Evolutionary conservation across 108 stramenopile genomes (phyloP).

Genomic region (Skeletonema potamos): DNA sequence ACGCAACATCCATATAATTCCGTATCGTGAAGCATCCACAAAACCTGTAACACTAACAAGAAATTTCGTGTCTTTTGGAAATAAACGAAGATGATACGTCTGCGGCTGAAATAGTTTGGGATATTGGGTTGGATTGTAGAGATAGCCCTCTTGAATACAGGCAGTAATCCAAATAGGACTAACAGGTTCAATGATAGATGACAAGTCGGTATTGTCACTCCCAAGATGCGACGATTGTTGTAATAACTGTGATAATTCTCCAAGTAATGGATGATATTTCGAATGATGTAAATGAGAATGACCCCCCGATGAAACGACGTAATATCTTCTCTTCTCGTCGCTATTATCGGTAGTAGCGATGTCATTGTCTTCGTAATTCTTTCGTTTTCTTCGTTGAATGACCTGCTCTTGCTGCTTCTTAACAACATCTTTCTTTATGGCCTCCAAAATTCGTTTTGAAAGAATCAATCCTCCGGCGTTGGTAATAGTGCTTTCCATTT

Average conservation of each 20-base stretch:
- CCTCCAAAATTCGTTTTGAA: constrained; percentile 54
- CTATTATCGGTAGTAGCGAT: constrained; percentile 36
- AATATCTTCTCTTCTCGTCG: constrained; percentile 38
- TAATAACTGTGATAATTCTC: constrained; percentile 17
- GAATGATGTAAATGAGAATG: neutral
- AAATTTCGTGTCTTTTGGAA: constrained; percentile 14
- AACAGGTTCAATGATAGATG: constrained; percentile 49
- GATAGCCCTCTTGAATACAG: constrained; percentile 40
- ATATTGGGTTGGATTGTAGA: constrained; percentile 32
- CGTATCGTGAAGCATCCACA: constrained; percentile 51
- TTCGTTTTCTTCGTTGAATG: constrained; percentile 19
- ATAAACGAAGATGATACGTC: constrained; percentile 43
- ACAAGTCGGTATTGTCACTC: neutral
- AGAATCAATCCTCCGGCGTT: constrained; percentile 64
- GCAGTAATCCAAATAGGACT: constrained; percentile 68
- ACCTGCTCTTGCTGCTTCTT: neutral
- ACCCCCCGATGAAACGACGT: constrained; percentile 28
- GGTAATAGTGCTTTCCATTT: constrained; percentile 52
- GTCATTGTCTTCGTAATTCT: constrained; percentile 24
- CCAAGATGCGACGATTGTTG: neutral
- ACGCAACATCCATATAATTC: constrained; percentile 50
- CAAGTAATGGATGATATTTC: constrained; percentile 17
- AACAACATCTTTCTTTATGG: constrained; percentile 48
- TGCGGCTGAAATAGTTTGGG: constrained; percentile 60
- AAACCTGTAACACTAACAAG: constrained; percentile 70